These are phyloP conservation scores for Groenewaldozyma salmanticensis DNA, from an alignment of 805 yeast species.

Conservation along the genomic window DNA sequence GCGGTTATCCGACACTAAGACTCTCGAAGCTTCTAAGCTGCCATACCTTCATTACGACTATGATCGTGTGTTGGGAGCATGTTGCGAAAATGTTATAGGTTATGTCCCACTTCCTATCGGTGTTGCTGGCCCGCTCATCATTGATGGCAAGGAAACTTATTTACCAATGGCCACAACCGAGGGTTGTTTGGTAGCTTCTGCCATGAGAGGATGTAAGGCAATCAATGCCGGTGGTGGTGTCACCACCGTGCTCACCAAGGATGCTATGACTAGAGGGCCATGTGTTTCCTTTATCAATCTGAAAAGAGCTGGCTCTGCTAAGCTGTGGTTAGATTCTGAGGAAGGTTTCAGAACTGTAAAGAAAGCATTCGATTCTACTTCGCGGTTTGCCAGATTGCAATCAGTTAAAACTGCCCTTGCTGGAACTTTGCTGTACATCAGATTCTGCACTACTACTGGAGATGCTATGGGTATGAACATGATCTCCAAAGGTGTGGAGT, in stretches of 20 bases:
- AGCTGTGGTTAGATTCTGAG: slow-evolving; percentile 89
- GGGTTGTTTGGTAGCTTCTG: slow-evolving; percentile 96
- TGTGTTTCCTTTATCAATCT: slow-evolving; percentile 83
- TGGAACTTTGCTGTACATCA: slow-evolving; percentile 75
- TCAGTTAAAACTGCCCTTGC: slow-evolving; percentile 90
- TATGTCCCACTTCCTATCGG: slow-evolving; percentile 96
- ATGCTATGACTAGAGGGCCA: slow-evolving; percentile 99
- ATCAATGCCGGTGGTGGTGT: slow-evolving; percentile 97
- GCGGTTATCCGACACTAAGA: slow-evolving; percentile 69
- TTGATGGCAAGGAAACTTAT: slow-evolving; percentile 81
- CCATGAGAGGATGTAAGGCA: slow-evolving; percentile 99
- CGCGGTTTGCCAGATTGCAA: slow-evolving; percentile 92
- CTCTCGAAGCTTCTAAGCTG: slow-evolving; percentile 56
- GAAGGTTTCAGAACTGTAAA: slow-evolving; percentile 80
- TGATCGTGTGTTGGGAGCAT: slow-evolving; percentile 94
- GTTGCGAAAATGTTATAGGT: slow-evolving; percentile 98
- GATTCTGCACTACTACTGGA: slow-evolving; percentile 98
- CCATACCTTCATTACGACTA: slow-evolving; percentile 84
- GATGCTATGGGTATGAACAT: slow-evolving; percentile 99
- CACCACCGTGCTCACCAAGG: slow-evolving; percentile 79
- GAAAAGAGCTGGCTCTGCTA: slow-evolving; percentile 86
- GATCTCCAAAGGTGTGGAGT: slow-evolving; percentile 98
- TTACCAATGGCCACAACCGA: slow-evolving; percentile 99
- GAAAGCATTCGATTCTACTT: slow-evolving; percentile 87
- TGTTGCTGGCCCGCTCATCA: slow-evolving; percentile 90